Conservation (phyloP, 441 rosid species). For the Mallotus repandus region DNA sequence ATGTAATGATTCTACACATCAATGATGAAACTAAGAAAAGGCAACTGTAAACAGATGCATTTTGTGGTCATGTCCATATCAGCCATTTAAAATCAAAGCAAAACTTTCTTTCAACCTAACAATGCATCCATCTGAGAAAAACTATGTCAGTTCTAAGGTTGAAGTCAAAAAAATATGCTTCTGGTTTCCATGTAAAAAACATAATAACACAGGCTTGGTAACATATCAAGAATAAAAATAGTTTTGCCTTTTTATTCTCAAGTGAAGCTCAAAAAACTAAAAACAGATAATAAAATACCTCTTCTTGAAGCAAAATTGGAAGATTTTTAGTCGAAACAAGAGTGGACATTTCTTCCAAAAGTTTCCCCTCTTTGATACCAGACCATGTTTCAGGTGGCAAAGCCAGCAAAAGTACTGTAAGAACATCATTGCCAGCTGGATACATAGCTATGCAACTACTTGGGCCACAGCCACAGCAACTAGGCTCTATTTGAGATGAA, state of each 20-base stretch:
- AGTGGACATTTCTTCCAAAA: slow-evolving; percentile 42
- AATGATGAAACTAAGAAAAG: too few relatives aligned
- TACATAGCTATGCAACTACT: slow-evolving; percentile 35
- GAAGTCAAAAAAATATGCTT: not conserved
- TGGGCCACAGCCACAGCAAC: slow-evolving; percentile 42
- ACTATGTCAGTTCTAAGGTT: not conserved
- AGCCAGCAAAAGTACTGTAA: slow-evolving; percentile 77
- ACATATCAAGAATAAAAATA: not conserved
- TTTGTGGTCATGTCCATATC: not conserved
- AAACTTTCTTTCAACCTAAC: too few relatives aligned
- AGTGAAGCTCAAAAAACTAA: not conserved
- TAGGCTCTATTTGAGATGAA: slow-evolving; percentile 37
- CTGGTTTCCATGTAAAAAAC: not conserved
- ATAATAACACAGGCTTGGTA: not conserved
- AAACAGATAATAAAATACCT: slow-evolving; percentile 40
- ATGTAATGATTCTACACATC: not conserved
- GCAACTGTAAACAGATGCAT: not conserved
- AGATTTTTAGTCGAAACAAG: slow-evolving; percentile 54
- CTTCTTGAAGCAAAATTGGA: slow-evolving; percentile 77
- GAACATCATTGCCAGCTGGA: slow-evolving; percentile 66
- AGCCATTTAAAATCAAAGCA: too few relatives aligned
- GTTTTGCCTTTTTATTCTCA: not conserved
- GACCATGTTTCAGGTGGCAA: slow-evolving; percentile 81
- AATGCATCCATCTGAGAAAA: not conserved
- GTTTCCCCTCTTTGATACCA: slow-evolving; percentile 62